A percentile compares a stretch with the other conserved stretches of the same genome.
These are phyloP conservation scores for Hysterium pulicare DNA, from an alignment of 2,329 filamentous ascomycete species.

Conservation along the genomic window DNA sequence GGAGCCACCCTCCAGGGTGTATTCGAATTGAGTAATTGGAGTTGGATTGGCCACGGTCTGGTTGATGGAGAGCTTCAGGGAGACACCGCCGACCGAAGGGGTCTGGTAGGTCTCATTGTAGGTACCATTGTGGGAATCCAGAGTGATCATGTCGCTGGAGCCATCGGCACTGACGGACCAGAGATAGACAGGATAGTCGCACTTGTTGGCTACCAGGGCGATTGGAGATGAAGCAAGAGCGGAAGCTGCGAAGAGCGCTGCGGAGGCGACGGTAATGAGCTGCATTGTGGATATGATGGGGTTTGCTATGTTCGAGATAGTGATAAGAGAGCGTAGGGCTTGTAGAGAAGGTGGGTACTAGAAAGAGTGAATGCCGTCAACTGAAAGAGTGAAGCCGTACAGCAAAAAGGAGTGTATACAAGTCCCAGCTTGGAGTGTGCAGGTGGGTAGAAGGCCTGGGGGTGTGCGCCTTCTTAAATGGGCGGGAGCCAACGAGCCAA, in stretches of 20 bases:
- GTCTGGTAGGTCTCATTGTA: slow-evolving; percentile 33
- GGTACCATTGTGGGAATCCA: slow-evolving; percentile 24
- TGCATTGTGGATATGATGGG: slow-evolving; percentile 28
- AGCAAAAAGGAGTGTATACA: slow-evolving; percentile 35
- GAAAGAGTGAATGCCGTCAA: slow-evolving; percentile 38
- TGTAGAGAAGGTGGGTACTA: slow-evolving; percentile 12
- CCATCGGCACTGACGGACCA: slow-evolving; percentile 33
- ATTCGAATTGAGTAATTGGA: slow-evolving; percentile 37
- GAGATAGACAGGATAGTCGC: slow-evolving; percentile 34
- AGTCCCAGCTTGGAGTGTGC: slow-evolving; percentile 36
- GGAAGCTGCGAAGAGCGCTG: slow-evolving; percentile 29
- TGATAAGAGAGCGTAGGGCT: slow-evolving; percentile 15
- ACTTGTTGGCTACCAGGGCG: slow-evolving; percentile 38
- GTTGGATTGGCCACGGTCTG: slow-evolving; percentile 20
- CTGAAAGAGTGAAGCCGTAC: slow-evolving; percentile 41
- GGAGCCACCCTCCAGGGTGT: slow-evolving; percentile 12
- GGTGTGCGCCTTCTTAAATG: slow-evolving; percentile 35
- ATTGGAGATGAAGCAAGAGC: slow-evolving; percentile 16
- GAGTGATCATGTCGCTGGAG: slow-evolving; percentile 11
- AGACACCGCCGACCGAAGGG: slow-evolving; percentile 26
- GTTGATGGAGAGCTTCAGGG: slow-evolving; percentile 39
- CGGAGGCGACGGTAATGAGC: slow-evolving; percentile 26
- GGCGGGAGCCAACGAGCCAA: slow-evolving; percentile 23
- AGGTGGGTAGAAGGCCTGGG: slow-evolving; percentile 20
- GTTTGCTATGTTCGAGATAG: neutral